Percentiles rank a stretch among this genome's conserved stretches.
Conservation (phyloP, 2,329 filamentous ascomycete species). For the Neopestalotiopsis sp. region DNA sequence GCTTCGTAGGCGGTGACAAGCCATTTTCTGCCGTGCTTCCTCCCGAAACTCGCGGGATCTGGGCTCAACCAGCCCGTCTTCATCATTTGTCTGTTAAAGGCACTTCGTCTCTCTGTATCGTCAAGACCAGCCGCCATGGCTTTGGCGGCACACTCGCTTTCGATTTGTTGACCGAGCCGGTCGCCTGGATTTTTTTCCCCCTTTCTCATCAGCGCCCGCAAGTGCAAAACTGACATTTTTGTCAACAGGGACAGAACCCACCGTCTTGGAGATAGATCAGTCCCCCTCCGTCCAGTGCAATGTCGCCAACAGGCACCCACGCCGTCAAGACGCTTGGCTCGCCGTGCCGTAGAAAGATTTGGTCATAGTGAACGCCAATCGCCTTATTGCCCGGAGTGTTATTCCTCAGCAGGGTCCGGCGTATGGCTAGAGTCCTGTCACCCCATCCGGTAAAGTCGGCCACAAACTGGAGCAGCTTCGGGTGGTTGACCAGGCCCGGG, state of each 20-base stretch:
- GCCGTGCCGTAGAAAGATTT: neutral
- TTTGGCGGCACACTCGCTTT: neutral
- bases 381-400: neutral
- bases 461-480: neutral
- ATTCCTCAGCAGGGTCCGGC: neutral
- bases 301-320: neutral
- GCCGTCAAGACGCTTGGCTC: neutral
- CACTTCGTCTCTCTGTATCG: neutral
- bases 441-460: neutral
- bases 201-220: neutral
- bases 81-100: neutral
- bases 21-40: neutral
- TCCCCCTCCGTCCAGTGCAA: neutral
- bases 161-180: neutral
- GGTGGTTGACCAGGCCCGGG: neutral
- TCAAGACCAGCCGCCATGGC: neutral
- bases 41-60: neutral
- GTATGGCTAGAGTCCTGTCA: neutral
- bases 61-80: neutral
- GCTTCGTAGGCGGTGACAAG: neutral
- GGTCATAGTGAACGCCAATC: conserved; percentile 1
- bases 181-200: neutral
- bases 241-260: neutral
- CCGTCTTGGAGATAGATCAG: neutral
- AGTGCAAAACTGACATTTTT: too few species aligned